phyloP scores from a whole-genome alignment of 148 eudicot species.

The Arbutus unedo region DNA sequence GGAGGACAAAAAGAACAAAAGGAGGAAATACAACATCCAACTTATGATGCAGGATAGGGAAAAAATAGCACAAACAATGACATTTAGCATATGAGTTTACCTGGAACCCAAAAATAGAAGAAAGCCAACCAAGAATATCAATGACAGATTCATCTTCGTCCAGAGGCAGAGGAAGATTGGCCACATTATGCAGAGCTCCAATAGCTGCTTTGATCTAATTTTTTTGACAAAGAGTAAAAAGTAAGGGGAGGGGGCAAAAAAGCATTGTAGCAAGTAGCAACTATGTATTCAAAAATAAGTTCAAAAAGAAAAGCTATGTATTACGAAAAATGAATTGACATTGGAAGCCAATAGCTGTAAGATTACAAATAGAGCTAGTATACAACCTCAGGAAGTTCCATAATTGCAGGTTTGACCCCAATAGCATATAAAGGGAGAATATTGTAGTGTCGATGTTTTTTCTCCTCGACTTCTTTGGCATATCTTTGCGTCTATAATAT shows the following conservation, averaged over 20 bases:
- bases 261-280: not conserved
- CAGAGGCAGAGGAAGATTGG: slow-evolving; percentile 66
- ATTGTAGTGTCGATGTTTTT: slow-evolving; percentile 75
- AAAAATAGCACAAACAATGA: not conserved
- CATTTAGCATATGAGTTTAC: slow-evolving; percentile 29
- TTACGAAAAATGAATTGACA: not conserved
- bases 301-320: too few relatives aligned
- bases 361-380: slow-evolving; percentile 1
- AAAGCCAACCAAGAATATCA: slow-evolving; percentile 92
- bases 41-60: slow-evolving; percentile 2
- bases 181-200: slow-evolving; percentile 60
- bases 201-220: slow-evolving; percentile 83
- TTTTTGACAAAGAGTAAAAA: not conserved
- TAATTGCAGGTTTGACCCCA: slow-evolving; percentile 81
- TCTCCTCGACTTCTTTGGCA: slow-evolving; percentile 89
- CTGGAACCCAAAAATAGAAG: slow-evolving; percentile 87
- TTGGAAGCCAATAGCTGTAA: not conserved
- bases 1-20: not conserved
- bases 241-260: not conserved
- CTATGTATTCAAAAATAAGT: not conserved
- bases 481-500: slow-evolving; percentile 54
- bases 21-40: not conserved
- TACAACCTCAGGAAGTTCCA: slow-evolving; percentile 95
- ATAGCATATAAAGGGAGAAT: slow-evolving; percentile 85
- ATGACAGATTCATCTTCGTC: slow-evolving; percentile 52